These are phyloP conservation scores for Galeopsis tetrahit DNA, from an alignment of 257 asterid genomes.

Conservation along the genomic window DNA sequence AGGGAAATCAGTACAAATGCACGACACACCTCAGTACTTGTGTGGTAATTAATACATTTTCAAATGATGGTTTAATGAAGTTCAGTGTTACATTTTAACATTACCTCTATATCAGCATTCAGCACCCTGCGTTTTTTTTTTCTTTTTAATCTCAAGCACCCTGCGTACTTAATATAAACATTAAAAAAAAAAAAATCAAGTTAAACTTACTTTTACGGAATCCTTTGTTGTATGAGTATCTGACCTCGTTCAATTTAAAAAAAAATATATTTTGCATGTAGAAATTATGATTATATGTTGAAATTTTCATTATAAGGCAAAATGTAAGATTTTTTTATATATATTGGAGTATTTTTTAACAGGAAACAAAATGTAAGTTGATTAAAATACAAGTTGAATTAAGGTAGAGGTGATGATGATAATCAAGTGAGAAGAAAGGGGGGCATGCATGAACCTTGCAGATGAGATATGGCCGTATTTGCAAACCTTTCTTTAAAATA, in stretches of 20 bases:
- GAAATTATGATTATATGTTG: background rate
- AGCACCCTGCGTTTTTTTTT: too few species aligned
- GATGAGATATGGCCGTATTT: constrained; percentile 1
- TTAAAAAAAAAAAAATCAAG: too few species aligned
- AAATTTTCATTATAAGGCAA: background rate
- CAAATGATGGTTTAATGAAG: background rate
- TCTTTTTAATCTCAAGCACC: background rate
- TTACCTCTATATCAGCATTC: background rate
- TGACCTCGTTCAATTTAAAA: background rate
- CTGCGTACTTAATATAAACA: too few species aligned
- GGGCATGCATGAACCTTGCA: constrained; percentile 12
- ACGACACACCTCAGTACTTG: background rate
- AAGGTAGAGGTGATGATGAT: too few species aligned
- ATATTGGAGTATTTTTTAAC: too few species aligned
- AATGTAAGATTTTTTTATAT: too few species aligned
- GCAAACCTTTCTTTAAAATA: background rate
- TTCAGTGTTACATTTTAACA: background rate
- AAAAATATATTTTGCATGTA: background rate
- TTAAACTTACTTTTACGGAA: background rate
- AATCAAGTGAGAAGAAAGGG: background rate
- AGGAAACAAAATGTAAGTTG: too few species aligned
- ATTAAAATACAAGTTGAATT: too few species aligned
- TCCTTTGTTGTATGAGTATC: background rate
- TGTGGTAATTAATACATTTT: background rate
- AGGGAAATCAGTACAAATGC: background rate